phyloP scores from a whole-genome alignment of 2,329 filamentous ascomycete species.

The Fusarium irregulare region DNA sequence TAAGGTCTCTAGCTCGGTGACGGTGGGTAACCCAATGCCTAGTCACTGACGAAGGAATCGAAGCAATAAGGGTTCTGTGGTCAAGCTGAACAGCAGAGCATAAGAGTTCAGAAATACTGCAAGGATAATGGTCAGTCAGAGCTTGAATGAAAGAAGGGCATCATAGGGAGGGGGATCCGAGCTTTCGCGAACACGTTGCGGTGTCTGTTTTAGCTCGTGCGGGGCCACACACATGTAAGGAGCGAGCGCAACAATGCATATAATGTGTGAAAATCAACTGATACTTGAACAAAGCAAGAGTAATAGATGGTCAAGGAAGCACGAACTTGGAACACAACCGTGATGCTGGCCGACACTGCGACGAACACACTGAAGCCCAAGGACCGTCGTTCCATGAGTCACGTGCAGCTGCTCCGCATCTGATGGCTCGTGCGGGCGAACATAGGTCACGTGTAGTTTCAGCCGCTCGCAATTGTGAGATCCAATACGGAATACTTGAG shows the following conservation, averaged over 20 bases:
- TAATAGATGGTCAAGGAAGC: constrained; percentile 50
- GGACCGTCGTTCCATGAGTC: constrained; percentile 34
- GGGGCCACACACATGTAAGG: constrained; percentile 50
- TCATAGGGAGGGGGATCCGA: constrained; percentile 46
- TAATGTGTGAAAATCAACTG: constrained; percentile 54
- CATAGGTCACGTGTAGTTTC: constrained; percentile 42
- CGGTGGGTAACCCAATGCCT: constrained; percentile 9
- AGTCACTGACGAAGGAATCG: constrained; percentile 26
- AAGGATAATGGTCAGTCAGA: constrained; percentile 45
- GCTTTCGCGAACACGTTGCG: constrained; percentile 46
- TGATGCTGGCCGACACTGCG: constrained; percentile 41
- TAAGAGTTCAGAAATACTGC: constrained; percentile 43
- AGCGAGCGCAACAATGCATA: constrained; percentile 49
- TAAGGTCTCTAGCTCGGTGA: constrained; percentile 15
- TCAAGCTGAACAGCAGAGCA: constrained; percentile 30
- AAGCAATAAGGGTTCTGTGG: constrained; percentile 19
- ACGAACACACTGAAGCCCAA: constrained; percentile 33
- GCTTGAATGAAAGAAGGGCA: constrained; percentile 42
- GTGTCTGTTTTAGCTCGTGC: constrained; percentile 30
- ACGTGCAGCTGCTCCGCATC: constrained; percentile 46
- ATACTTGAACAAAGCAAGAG: constrained; percentile 55
- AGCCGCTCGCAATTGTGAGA: background rate
- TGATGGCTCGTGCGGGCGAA: constrained; percentile 37
- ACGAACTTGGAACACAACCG: constrained; percentile 32
- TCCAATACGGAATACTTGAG: background rate